A percentile compares a stretch with the other conserved stretches of the same genome.
phyloP scores from a whole-genome alignment of 306 rosid species.

The Begonia fuchsioides region DNA sequence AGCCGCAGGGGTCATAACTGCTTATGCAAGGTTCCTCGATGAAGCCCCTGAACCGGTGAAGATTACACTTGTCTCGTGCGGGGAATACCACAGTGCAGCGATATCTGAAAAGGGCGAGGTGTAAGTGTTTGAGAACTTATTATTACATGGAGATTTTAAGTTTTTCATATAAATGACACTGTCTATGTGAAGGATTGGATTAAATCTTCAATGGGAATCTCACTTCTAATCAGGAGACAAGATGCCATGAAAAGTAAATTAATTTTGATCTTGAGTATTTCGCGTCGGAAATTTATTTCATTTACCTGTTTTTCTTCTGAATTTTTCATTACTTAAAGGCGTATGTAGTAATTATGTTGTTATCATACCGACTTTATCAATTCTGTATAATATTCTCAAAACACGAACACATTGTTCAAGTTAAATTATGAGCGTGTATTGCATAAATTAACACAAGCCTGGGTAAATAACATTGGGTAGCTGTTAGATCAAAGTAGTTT shows the following conservation, averaged over 20 bases:
- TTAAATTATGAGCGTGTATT: no score
- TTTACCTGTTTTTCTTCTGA: neutral
- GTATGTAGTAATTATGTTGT: no score
- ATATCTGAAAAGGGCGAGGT: constrained; percentile 85
- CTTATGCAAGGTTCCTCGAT: constrained; percentile 82
- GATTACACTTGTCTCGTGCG: constrained; percentile 86
- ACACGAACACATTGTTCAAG: no score
- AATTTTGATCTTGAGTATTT: constrained; percentile 19
- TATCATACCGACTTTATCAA: no score
- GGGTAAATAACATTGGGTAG: no score
- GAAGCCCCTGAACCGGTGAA: constrained; percentile 89
- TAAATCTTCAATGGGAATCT: constrained; percentile 31
- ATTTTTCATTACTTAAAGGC: neutral
- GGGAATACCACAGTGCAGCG: constrained; percentile 96
- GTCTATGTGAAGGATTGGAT: constrained; percentile 17
- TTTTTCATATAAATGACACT: constrained; percentile 42
- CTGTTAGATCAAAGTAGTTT: no score
- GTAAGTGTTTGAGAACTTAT: constrained; percentile 71
- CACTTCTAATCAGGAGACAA: constrained; percentile 28
- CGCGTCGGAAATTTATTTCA: neutral
- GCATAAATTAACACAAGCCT: no score
- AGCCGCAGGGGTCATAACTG: constrained; percentile 59
- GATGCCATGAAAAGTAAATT: constrained; percentile 43
- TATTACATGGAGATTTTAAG: constrained; percentile 43
- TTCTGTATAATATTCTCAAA: no score